phyloP scores from a whole-genome alignment of 1,284 basidiomycete species.

The Ganoderma resinaceum region DNA sequence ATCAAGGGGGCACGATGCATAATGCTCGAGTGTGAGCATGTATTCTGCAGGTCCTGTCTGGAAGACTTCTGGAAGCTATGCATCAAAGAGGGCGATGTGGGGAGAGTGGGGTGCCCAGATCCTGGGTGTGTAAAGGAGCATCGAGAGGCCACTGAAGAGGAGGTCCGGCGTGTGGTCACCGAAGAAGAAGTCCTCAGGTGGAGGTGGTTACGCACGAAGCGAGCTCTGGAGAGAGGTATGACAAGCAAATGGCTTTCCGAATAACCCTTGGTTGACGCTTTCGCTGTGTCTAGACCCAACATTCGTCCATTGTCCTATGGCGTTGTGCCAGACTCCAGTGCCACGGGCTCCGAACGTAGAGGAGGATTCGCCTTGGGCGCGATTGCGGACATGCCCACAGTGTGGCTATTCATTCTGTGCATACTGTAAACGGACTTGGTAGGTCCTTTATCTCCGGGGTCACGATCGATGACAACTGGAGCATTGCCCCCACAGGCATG shows the following conservation, averaged over 20 bases:
- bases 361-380: slow-evolving; percentile 67
- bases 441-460: slow-evolving; percentile 25
- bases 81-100: slow-evolving; percentile 76
- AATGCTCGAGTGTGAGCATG: slow-evolving; percentile 68
- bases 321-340: slow-evolving; percentile 75
- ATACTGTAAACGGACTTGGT: slow-evolving; percentile 80
- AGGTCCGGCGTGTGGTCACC: slow-evolving; percentile 73
- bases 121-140: slow-evolving; percentile 74
- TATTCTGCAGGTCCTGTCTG: slow-evolving; percentile 78
- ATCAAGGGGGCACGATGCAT: slow-evolving; percentile 75
- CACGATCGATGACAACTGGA: slow-evolving; percentile 17
- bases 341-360: slow-evolving; percentile 54
- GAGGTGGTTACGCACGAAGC: slow-evolving; percentile 77
- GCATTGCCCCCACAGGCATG: slow-evolving; percentile 62
- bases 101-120: slow-evolving; percentile 76
- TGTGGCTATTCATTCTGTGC: slow-evolving; percentile 79
- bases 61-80: slow-evolving; percentile 78
- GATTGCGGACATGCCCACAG: slow-evolving; percentile 68
- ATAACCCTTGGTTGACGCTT: slow-evolving; percentile 8
- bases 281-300: slow-evolving; percentile 65
- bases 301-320: slow-evolving; percentile 77
- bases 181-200: slow-evolving; percentile 69
- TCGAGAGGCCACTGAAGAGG: slow-evolving; percentile 68
- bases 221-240: slow-evolving; percentile 69
- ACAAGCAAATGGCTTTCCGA: neutral